Evolutionary conservation across 805 yeast genomes (phyloP), one percentile per base, ranked within the genome.

Genomic region (Wickerhamomyces alni): DNA sequence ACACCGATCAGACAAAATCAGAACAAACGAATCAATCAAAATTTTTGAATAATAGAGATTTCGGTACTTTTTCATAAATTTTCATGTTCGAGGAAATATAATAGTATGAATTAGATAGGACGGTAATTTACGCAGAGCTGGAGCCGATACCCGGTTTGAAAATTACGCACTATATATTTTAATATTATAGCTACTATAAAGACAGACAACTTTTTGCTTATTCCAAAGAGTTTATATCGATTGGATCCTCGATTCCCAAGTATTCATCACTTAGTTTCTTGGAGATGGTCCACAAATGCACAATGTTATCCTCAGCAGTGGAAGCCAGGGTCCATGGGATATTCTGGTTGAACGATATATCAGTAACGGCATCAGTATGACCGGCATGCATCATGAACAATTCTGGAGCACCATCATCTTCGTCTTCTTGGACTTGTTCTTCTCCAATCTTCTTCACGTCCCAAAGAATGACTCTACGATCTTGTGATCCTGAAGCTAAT

Each of bases 371-470:
- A 15, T 87, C 82, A 16, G 88, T 80, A 55, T 87, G 95, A 17
- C 96, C 96, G 29, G 94, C 95, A 57, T 87, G 96, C 81, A 87
- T 83, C 88, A 87, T 83, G 51, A 87, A 67, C 27, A 87, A 62
- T 58, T 87, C 96, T 5, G 95, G 91, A 21, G 83, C 83, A 30
- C 95, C 96, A 53, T 87, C 96, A 47, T 84, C 95, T 24, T 87
- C 84, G 55, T 87, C 96, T 49, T 87, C 96, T 48, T 79, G 88
- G 12, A 71, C 72, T 58, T 86, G 95, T 54, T 87, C 95, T 46
- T 80, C 84, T 4, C 96, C 96, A 28, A 87, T 81, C 49, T 75
- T 79, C 35, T 69, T 65, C 41, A 87, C 65, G 56, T 87, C 95
- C 96, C 96, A 87, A 5, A 87, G 49, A 27, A 86, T 79, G 13